Base-by-base conservation (phyloP, 176 grass and related monocot species). In the Hordeum marinum region DNA sequence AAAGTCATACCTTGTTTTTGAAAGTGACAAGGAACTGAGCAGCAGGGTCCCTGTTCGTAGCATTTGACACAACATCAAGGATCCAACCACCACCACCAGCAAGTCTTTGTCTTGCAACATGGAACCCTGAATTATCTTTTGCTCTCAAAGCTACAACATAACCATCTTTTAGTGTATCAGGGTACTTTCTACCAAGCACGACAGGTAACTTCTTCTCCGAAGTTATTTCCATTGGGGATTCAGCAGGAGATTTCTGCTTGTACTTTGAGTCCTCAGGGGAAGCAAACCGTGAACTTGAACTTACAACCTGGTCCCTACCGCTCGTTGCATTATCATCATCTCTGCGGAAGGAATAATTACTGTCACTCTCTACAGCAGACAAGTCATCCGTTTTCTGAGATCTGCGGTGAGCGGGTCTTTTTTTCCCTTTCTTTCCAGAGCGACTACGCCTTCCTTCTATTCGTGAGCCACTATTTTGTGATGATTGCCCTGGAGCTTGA, bases 401-500 rank as follows among this genome's bases (percentile, higher is more conserved):
- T 87, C 91, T 90, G 50, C 91, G 88, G 42, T 85, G 91, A 78
- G 93, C 93, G 36, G 91, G 91, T 68, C 96, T 89, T 63, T 94
- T 99, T 91, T 96, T 99, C 79, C 96, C 96, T 88, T 99, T 99
- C 88, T 96, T 99, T 85, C 86, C 87, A 65, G 96, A 94, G 59
- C 91, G 79, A 75, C 91, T 91, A 4, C 82, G 89, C 69, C 88
- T 91, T 79, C 90, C 93, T 92, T 99, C 93, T 74, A 88, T 77
- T 88, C 75, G 82, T n/a, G 91, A 94, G 32, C 58, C 66, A 68
- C 90, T 26, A 57, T 84, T 86, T 79, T 90, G 83, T 78, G 86
- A 88, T 78, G 86, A 88, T 45, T 78, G 50, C 21, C 81, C 90
- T 68, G 91, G 89, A 48, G 61, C 77, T 37, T 92, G 87, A 84